A percentile compares a stretch with the other conserved stretches of the same genome.
Conservation (phyloP, 768 basidiomycete genomes). For the Cantharellus cinnabarinus region DNA sequence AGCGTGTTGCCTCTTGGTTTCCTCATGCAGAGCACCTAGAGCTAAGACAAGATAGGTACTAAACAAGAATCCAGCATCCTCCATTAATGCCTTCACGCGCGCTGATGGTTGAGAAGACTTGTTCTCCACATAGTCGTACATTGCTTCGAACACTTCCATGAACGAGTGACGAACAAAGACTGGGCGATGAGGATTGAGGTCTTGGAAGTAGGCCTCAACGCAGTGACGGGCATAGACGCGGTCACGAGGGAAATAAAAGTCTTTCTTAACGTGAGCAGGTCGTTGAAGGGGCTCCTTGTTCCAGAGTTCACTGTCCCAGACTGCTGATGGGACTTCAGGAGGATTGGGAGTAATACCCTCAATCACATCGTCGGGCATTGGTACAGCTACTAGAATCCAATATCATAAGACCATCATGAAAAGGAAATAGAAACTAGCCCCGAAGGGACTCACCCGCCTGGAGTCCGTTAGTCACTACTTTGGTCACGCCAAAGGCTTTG, state of each 20-base stretch:
- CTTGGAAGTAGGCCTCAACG: conserved; percentile 50
- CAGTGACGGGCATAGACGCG: conserved; percentile 41
- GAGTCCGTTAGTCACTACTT: conserved; percentile 41
- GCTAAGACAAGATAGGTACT: conserved; percentile 59
- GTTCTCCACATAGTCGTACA: conserved; percentile 28
- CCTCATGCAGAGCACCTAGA: conserved; percentile 47
- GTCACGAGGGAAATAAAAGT: conserved; percentile 57
- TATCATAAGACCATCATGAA: neutral
- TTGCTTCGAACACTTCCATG: conserved; percentile 35
- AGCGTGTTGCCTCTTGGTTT: conserved; percentile 22
- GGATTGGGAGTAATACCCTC: neutral
- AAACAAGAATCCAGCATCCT: conserved; percentile 60
- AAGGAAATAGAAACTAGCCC: neutral
- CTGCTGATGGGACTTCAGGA: neutral
- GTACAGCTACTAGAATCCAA: neutral
- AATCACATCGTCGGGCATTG: neutral
- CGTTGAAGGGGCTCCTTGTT: neutral
- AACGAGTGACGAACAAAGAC: conserved; percentile 53
- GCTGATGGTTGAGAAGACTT: neutral
- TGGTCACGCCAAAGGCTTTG: conserved; percentile 34
- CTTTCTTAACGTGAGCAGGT: neutral
- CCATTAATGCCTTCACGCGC: neutral
- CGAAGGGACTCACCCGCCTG: conserved; percentile 23
- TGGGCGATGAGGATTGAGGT: conserved; percentile 63
- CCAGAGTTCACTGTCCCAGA: neutral